phyloP scores from a whole-genome alignment of 495 filamentous ascomycete species.

The Penicillium antarcticum region DNA sequence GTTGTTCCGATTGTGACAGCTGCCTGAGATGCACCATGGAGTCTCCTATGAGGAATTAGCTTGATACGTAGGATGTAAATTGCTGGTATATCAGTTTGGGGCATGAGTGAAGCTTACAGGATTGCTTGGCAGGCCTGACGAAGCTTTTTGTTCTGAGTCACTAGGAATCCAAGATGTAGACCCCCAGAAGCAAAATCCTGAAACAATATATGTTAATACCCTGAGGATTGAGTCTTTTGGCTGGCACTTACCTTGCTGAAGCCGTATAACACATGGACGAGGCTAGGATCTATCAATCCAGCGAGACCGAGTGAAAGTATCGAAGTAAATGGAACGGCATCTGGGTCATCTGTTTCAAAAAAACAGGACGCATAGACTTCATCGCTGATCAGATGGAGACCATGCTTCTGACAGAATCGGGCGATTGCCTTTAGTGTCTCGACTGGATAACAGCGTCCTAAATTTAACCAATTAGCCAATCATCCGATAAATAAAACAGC shows the following conservation, averaged over 20 bases:
- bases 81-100: neutral
- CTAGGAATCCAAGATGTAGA: constrained; percentile 51
- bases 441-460: constrained; percentile 51
- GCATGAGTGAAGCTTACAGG: constrained; percentile 11
- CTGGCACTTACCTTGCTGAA: constrained; percentile 44
- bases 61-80: neutral
- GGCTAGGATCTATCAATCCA: constrained; percentile 43
- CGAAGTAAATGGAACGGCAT: constrained; percentile 47
- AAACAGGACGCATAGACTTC: constrained; percentile 59
- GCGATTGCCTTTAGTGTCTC: constrained; percentile 47
- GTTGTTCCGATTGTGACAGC: constrained; percentile 34
- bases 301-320: constrained; percentile 43
- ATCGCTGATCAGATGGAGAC: constrained; percentile 58
- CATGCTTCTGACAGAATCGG: constrained; percentile 48
- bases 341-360: constrained; percentile 35
- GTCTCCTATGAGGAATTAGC: constrained; percentile 20
- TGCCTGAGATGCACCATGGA: constrained; percentile 32
- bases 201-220: neutral
- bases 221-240: neutral
- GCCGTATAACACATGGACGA: constrained; percentile 59
- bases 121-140: constrained; percentile 27
- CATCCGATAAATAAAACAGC: neutral
- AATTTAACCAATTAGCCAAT: neutral
- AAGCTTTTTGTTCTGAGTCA: constrained; percentile 36
- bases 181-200: constrained; percentile 55